Conservation (phyloP, 495 filamentous ascomycete species). For the Aspergillus conjunctus region DNA sequence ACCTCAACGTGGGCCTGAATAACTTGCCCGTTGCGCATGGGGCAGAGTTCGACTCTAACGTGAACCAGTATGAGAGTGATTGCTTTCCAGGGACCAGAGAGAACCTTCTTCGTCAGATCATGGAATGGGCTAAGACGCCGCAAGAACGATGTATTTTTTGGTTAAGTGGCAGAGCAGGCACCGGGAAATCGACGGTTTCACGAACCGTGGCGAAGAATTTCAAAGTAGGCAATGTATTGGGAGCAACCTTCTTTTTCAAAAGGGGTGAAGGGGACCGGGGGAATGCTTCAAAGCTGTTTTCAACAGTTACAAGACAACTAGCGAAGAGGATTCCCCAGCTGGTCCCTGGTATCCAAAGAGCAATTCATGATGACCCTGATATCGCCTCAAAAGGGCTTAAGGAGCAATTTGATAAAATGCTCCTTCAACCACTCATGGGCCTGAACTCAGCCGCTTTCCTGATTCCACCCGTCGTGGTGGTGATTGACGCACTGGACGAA, state of each 20-base stretch:
- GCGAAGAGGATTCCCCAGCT: neutral
- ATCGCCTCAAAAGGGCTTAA: conserved; percentile 1
- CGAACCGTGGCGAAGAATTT: neutral
- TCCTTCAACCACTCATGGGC: conserved; percentile 2
- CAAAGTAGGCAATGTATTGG: too few relatives aligned
- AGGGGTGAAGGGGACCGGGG: neutral
- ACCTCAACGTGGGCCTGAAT: neutral
- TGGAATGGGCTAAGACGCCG: neutral
- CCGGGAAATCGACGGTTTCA: conserved; percentile 9
- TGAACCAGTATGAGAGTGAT: neutral
- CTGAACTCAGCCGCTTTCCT: too few relatives aligned
- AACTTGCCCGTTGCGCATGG: too few relatives aligned
- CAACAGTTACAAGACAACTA: neutral
- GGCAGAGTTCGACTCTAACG: neutral
- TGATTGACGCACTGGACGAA: conserved; percentile 11
- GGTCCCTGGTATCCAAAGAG: neutral
- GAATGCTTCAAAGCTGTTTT: conserved; percentile 5
- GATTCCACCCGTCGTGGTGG: too few relatives aligned
- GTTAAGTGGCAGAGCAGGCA: neutral
- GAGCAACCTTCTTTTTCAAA: conserved; percentile 8
- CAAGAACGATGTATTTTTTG: conserved; percentile 8
- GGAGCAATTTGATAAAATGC: conserved; percentile 4
- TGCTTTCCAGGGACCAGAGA: neutral
- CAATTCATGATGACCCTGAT: neutral
- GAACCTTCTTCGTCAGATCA: neutral